These are phyloP conservation scores for Aspergillus intermedius DNA, from an alignment of 2,329 filamentous ascomycete species.

Conservation along the genomic window DNA sequence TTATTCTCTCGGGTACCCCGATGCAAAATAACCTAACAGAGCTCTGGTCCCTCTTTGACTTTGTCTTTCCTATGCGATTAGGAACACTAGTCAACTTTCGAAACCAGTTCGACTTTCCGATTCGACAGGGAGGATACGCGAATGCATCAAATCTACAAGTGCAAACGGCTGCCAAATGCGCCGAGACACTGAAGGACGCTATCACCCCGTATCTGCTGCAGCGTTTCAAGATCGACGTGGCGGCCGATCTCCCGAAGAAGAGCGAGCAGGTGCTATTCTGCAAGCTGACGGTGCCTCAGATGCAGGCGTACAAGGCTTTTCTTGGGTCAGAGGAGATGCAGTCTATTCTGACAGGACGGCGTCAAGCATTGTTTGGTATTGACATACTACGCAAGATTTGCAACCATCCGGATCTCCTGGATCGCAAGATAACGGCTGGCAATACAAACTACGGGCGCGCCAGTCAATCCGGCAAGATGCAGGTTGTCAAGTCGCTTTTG, in stretches of 20 bases:
- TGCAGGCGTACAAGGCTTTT: conserved; percentile 73
- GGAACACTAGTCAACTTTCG: conserved; percentile 88
- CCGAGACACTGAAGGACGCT: conserved; percentile 85
- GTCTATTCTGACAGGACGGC: conserved; percentile 67
- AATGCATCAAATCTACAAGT: conserved; percentile 92
- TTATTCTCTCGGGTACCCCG: conserved; percentile 92
- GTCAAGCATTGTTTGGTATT: conserved; percentile 80
- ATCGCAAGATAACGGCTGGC: conserved; percentile 54
- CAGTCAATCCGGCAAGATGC: conserved; percentile 86
- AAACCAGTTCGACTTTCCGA: conserved; percentile 87
- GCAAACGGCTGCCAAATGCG: conserved; percentile 88
- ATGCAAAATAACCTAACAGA: conserved; percentile 97
- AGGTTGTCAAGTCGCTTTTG: conserved; percentile 80
- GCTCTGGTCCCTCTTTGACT: conserved; percentile 95
- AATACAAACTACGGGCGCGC: conserved; percentile 68
- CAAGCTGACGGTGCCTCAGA: conserved; percentile 74
- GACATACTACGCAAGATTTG: conserved; percentile 93
- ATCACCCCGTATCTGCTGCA: conserved; percentile 92
- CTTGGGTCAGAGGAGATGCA: conserved; percentile 76
- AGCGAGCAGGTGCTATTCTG: conserved; percentile 95
- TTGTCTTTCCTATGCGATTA: conserved; percentile 91
- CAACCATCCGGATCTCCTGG: conserved; percentile 86
- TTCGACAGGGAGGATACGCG: conserved; percentile 86
- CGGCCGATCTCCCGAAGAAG: conserved; percentile 88
- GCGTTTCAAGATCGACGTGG: conserved; percentile 87